Conservation (phyloP, 805 yeast species). For the Torulaspora franciscae region DNA sequence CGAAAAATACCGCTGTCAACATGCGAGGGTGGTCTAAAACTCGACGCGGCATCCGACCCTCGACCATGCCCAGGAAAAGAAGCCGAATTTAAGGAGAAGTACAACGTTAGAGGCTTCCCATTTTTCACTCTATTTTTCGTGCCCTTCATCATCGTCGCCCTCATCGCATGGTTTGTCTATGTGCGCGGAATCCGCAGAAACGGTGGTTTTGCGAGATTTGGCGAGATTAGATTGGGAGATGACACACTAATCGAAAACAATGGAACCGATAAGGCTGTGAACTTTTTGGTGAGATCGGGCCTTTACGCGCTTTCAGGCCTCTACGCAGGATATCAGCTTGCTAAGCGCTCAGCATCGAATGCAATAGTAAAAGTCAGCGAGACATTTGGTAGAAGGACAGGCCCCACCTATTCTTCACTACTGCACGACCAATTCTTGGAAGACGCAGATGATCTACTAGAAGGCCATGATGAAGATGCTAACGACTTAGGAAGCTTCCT, state of each 20-base stretch:
- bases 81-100: slow-evolving; percentile 50
- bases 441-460: slow-evolving; percentile 36
- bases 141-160: slow-evolving; percentile 50
- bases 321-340: slow-evolving; percentile 21
- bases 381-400: slow-evolving; percentile 29
- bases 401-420: slow-evolving; percentile 33
- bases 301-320: slow-evolving; percentile 43
- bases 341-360: slow-evolving; percentile 15
- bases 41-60: slow-evolving; percentile 56
- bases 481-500: slow-evolving; percentile 43
- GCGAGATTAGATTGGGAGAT: slow-evolving; percentile 80
- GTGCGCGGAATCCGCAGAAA: slow-evolving; percentile 75
- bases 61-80: slow-evolving; percentile 87
- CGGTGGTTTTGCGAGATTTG: slow-evolving; percentile 72
- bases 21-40: slow-evolving; percentile 72
- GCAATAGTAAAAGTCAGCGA: slow-evolving; percentile 19
- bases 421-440: slow-evolving; percentile 34
- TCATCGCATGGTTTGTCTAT: slow-evolving; percentile 66
- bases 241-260: slow-evolving; percentile 65
- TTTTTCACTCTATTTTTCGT: slow-evolving; percentile 50
- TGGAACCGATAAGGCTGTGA: slow-evolving; percentile 52
- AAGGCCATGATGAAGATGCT: slow-evolving; percentile 46
- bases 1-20: slow-evolving; percentile 80
- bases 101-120: slow-evolving; percentile 52
- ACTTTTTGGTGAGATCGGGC: slow-evolving; percentile 54